phyloP scores from a whole-genome alignment of 208 protist species.

The Leishmania tropica region DNA sequence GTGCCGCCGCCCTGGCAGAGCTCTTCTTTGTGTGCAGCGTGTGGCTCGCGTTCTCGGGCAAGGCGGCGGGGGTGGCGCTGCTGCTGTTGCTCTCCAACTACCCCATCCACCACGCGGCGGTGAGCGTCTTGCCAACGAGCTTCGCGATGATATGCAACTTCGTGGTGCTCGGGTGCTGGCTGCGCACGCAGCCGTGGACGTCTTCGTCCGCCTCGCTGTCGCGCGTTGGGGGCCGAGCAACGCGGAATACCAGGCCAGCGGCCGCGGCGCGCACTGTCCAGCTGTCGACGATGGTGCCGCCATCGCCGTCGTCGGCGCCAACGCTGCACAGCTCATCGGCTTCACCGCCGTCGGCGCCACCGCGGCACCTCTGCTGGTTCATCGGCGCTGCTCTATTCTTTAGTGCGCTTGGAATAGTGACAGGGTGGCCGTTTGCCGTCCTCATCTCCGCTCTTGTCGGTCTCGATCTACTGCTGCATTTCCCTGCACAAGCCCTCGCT shows the following conservation, averaged over 20 bases:
- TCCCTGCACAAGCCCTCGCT: slow-evolving; percentile 28
- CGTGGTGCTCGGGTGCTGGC: slow-evolving; percentile 58
- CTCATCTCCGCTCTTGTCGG: slow-evolving; percentile 82
- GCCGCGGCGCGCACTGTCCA: not conserved
- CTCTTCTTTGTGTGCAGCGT: slow-evolving; percentile 70
- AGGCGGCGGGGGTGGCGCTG: slow-evolving; percentile 46
- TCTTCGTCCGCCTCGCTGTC: not conserved
- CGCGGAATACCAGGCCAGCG: too few relatives aligned
- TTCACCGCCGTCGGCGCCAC: not conserved
- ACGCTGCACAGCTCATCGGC: too few relatives aligned
- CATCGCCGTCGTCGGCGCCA: not conserved
- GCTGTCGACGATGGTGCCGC: not conserved
- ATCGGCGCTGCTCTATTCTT: slow-evolving; percentile 44
- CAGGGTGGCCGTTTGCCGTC: slow-evolving; percentile 93
- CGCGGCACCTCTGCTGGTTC: slow-evolving; percentile 5
- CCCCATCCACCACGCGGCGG: slow-evolving; percentile 73
- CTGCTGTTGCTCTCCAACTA: slow-evolving; percentile 64
- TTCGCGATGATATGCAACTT: slow-evolving; percentile 90
- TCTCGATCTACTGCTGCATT: slow-evolving; percentile 68
- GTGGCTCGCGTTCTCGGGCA: slow-evolving; percentile 44
- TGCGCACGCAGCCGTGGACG: slow-evolving; percentile 39
- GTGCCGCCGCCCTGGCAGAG: slow-evolving; percentile 43
- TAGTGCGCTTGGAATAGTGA: slow-evolving; percentile 47
- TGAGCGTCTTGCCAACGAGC: slow-evolving; percentile 79
- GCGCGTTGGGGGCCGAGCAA: too few relatives aligned